Evolutionary conservation across 2,329 filamentous ascomycete genomes (phyloP).

Genomic region (Biscogniauxia sp.): DNA sequence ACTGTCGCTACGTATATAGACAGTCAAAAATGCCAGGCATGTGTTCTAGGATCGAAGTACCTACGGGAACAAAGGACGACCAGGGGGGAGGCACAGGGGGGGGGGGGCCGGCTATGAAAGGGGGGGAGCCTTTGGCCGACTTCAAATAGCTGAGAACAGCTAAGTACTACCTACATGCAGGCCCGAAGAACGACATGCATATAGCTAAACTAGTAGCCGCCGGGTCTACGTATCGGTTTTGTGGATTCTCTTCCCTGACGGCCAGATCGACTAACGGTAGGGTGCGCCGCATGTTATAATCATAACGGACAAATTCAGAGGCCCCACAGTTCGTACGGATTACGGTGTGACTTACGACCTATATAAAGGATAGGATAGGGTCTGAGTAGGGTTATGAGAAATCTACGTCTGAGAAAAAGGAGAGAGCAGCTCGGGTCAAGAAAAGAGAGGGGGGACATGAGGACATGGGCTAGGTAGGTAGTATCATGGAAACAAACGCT

Average conservation of each 20-base stretch:
- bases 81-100: not conserved
- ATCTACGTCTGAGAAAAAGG: not conserved
- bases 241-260: not conserved
- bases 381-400: not conserved
- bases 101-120: not conserved
- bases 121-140: not conserved
- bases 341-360: not conserved
- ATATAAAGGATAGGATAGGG: not conserved
- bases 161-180: not conserved
- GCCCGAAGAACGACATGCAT: not conserved
- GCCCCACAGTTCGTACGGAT: not conserved
- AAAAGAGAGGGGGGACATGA: too few species aligned
- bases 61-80: not conserved
- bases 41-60: not conserved
- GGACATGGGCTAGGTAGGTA: not conserved
- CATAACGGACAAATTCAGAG: not conserved
- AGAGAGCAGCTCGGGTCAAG: not conserved
- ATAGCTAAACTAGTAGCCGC: not conserved
- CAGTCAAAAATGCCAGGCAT: not conserved
- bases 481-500: not conserved
- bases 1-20: not conserved
- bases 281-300: not conserved
- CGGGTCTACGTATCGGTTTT: not conserved
- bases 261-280: not conserved
- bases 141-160: not conserved